Evolutionary conservation across 2,329 filamentous ascomycete species (phyloP).

Genomic region (Neofusicoccum cordaticola): DNA sequence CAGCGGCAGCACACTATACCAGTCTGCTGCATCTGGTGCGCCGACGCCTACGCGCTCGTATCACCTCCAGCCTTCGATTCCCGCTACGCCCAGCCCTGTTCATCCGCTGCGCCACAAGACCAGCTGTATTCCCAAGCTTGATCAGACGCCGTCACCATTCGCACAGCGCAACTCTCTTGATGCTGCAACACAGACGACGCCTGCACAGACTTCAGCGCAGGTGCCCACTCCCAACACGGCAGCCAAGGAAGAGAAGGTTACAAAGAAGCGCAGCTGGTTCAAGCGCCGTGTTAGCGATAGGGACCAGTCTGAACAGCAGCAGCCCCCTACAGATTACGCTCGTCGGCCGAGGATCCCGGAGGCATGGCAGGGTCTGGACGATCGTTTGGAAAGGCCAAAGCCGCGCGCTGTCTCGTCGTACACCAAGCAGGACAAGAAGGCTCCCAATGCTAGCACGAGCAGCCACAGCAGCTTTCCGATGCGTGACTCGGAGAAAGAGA

Average conservation of each 20-base stretch:
- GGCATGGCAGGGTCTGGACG: conserved; percentile 35
- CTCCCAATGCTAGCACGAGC: conserved; percentile 20
- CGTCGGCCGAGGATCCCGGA: conserved; percentile 27
- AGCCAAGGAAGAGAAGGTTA: conserved; percentile 26
- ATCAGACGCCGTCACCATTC: neutral
- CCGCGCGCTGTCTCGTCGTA: conserved; percentile 7
- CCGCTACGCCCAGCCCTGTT: conserved; percentile 4
- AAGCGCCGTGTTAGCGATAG: conserved; percentile 34
- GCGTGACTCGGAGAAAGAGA: conserved; percentile 28
- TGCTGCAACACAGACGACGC: conserved; percentile 2
- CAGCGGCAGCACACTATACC: conserved; percentile 26
- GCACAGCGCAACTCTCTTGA: neutral
- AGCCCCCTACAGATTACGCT: conserved; percentile 21
- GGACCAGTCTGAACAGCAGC: conserved; percentile 31
- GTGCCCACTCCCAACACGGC: neutral
- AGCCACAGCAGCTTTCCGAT: conserved; percentile 41
- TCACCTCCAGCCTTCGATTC: neutral
- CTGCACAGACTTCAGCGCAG: neutral
- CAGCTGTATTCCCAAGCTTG: neutral
- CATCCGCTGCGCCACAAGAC: conserved; percentile 2
- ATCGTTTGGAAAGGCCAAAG: conserved; percentile 29
- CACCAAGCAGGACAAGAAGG: conserved; percentile 24
- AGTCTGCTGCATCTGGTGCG: neutral
- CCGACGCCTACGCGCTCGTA: conserved; percentile 9
- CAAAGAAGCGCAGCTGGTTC: conserved; percentile 49